Percentiles rank a stretch among this genome's conserved stretches.
Evolutionary conservation across 208 protist species (phyloP).

Genomic region (Crithidia expoeki): DNA sequence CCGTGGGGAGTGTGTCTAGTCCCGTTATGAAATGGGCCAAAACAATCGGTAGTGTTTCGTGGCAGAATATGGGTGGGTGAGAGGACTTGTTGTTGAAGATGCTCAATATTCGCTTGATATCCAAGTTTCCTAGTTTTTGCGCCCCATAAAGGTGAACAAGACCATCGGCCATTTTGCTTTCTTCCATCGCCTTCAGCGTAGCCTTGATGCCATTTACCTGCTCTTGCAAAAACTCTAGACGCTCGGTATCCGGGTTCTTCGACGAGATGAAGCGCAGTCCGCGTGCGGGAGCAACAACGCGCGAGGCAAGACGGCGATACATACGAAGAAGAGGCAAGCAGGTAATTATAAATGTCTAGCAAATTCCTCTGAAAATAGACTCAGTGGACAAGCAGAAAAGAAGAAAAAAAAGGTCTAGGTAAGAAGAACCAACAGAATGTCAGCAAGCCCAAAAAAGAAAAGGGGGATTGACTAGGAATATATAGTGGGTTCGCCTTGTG

Average conservation of each 20-base stretch:
- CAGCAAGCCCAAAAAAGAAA: too few species aligned
- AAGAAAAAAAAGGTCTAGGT: background rate
- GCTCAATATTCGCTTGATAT: slow-evolving; percentile 52
- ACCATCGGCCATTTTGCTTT: slow-evolving; percentile 52
- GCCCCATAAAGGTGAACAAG: slow-evolving; percentile 71
- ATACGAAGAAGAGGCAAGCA: background rate
- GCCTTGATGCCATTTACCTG: slow-evolving; percentile 46
- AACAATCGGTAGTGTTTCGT: slow-evolving; percentile 83
- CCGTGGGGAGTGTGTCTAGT: slow-evolving; percentile 82
- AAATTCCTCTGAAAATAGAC: background rate
- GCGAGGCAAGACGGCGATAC: background rate
- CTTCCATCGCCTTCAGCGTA: slow-evolving; percentile 61
- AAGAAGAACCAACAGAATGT: background rate
- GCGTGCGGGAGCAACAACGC: background rate
- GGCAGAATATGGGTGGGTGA: slow-evolving; percentile 74
- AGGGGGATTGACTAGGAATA: too few species aligned
- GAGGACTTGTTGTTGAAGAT: slow-evolving; percentile 53
- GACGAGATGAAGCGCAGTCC: slow-evolving; percentile 3
- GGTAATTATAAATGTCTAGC: too few species aligned
- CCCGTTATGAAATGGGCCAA: slow-evolving; percentile 67
- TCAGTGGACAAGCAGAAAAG: background rate
- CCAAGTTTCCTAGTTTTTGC: slow-evolving; percentile 52
- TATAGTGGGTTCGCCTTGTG: too few species aligned
- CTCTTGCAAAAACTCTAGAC: slow-evolving; percentile 20
- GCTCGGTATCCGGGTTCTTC: slow-evolving; percentile 13